Evolutionary conservation across 805 yeast species (phyloP).

Genomic region (Metschnikowia baotianmanensis): DNA sequence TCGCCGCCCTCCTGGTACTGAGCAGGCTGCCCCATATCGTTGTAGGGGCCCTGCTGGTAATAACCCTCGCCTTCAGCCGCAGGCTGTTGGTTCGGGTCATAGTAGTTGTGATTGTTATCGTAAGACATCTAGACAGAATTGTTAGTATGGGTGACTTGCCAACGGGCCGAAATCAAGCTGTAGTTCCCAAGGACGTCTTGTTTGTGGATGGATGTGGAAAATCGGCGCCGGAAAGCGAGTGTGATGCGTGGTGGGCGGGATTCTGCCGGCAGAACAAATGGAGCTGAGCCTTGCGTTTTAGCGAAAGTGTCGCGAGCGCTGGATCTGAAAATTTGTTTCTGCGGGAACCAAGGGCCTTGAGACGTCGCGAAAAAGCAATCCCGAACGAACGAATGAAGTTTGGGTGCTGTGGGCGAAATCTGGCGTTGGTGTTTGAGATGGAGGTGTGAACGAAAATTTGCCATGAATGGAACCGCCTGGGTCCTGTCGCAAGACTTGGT

Average conservation of each 20-base stretch:
- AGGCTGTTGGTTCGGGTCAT: constrained; percentile 29
- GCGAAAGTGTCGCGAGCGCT: background rate
- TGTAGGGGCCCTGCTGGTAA: constrained; percentile 41
- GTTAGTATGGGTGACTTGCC: constrained; percentile 20
- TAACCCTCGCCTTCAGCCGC: constrained; percentile 29
- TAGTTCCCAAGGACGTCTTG: background rate
- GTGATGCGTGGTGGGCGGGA: background rate
- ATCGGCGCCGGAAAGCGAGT: background rate
- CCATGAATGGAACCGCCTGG: constrained; percentile 3
- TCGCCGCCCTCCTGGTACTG: constrained; percentile 36
- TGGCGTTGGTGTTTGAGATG: too few relatives aligned
- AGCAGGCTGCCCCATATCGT: constrained; percentile 29
- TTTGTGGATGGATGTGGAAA: background rate
- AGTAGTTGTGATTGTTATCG: constrained; percentile 49
- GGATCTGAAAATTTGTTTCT: background rate
- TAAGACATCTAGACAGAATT: constrained; percentile 49
- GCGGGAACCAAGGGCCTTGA: too few relatives aligned
- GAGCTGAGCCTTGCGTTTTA: background rate
- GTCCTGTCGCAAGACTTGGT: background rate
- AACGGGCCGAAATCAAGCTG: constrained; percentile 5
- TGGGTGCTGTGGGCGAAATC: too few relatives aligned
- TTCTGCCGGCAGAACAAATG: constrained; percentile 1
- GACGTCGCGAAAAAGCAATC: background rate
- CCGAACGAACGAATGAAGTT: too few relatives aligned
- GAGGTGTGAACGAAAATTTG: background rate